phyloP scores from a whole-genome alignment of 176 grass and related monocot species.

The Phoenix dactylifera region DNA sequence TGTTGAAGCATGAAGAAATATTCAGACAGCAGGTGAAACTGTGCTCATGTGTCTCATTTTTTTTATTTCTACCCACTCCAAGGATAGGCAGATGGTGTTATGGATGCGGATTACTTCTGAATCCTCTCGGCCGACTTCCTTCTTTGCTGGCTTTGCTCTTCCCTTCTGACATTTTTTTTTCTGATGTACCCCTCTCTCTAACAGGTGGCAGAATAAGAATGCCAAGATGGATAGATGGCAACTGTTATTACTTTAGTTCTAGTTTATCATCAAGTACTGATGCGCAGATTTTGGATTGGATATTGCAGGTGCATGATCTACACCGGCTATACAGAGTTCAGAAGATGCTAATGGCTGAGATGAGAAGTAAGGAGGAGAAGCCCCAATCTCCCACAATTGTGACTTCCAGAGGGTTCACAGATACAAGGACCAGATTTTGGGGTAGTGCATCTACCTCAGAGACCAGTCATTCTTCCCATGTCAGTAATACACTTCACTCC shows the following conservation, averaged over 20 bases:
- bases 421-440: neutral
- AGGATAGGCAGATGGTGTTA: too few relatives aligned
- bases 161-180: too few relatives aligned
- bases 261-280: neutral
- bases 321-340: conserved; percentile 14
- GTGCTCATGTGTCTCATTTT: too few relatives aligned
- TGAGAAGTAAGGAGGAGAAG: neutral
- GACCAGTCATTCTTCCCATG: neutral
- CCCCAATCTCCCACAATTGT: neutral
- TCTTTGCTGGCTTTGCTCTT: too few relatives aligned
- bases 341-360: conserved; percentile 19
- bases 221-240: neutral
- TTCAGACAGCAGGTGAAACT: conserved; percentile 12
- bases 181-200: too few relatives aligned
- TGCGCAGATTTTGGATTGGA: neutral
- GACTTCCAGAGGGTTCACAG: neutral
- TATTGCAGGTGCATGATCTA: conserved; percentile 15
- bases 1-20: conserved; percentile 18
- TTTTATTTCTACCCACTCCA: too few relatives aligned
- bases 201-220: too few relatives aligned
- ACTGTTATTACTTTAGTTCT: neutral
- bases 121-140: too few relatives aligned
- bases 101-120: too few relatives aligned
- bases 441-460: conserved; percentile 11
- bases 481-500: conserved; percentile 3